Conservation (phyloP, 2,329 filamentous ascomycete species). For the Colletotrichum ledebouriae region DNA sequence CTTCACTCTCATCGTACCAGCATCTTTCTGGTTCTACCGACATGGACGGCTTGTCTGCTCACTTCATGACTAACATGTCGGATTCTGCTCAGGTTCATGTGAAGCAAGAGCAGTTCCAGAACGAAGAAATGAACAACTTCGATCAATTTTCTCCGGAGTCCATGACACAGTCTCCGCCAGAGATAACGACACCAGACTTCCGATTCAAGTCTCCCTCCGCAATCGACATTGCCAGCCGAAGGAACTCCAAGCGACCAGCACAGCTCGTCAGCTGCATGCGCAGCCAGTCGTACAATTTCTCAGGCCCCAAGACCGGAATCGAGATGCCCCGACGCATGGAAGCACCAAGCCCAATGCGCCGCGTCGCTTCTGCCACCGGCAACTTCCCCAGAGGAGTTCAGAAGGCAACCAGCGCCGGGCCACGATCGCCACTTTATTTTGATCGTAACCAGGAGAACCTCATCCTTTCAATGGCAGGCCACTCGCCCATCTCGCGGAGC, state of each 20-base stretch:
- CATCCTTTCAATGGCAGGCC: constrained; percentile 54
- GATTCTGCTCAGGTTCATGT: constrained; percentile 42
- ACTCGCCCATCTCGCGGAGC: constrained; percentile 58
- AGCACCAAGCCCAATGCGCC: constrained; percentile 63
- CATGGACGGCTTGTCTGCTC: constrained; percentile 22
- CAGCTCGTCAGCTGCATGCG: constrained; percentile 62
- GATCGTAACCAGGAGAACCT: constrained; percentile 62
- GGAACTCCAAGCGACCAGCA: constrained; percentile 63
- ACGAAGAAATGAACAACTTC: constrained; percentile 38
- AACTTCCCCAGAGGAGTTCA: constrained; percentile 57
- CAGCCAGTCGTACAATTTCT: constrained; percentile 55
- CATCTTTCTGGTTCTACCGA: constrained; percentile 29
- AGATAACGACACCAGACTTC: constrained; percentile 48
- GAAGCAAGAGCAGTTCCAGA: constrained; percentile 41
- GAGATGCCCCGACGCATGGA: constrained; percentile 62
- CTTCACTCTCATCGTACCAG: constrained; percentile 36
- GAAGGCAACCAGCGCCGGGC: constrained; percentile 53
- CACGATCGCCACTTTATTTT: constrained; percentile 59
- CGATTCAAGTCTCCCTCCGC: constrained; percentile 63
- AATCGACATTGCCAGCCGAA: constrained; percentile 67
- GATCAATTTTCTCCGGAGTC: constrained; percentile 51
- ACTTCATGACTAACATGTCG: constrained; percentile 21
- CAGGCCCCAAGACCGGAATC: constrained; percentile 60
- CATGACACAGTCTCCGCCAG: constrained; percentile 47
- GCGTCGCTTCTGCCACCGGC: constrained; percentile 66